Base-by-base conservation (phyloP, 2,329 filamentous ascomycete species). In the Cladorrhinum sp. region DNA sequence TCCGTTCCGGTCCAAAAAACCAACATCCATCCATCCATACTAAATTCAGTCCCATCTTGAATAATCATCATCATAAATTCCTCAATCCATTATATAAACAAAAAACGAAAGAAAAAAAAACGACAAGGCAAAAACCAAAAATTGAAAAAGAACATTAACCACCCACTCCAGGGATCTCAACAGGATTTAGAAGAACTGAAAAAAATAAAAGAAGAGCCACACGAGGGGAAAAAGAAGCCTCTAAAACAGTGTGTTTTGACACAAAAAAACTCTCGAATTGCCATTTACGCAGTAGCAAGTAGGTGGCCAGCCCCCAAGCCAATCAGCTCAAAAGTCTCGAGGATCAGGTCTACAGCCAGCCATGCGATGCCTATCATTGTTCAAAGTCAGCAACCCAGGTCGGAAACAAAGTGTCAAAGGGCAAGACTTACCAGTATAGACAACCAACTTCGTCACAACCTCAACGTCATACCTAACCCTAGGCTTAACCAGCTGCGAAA, bases 391-490 rank as follows among this genome's bases (percentile, higher is more conserved):
- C 14, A 57, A 48, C n/a, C n/a, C 16, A 21, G 42, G 7, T 2
- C 3, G n/a, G 42, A 18, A 51, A 58, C 5, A 3, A 14, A 18
- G 18, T 21, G 24, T 55, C 20, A 8, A 48, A 52, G 57, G 58
- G 59, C 53, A 46, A 57, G 39, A 70, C 65, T 33, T 56, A 92
- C 94, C 95, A 62, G 89, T 84, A 77, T 99, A 99, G 23, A 99
- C 92, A 69, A 99, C 90, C 63, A 99, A 76, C 77, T 97, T 98
- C 4, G 95, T 98, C 39, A 99, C 90, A 42, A 99, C 94, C 75
- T 99, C 95, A n/a, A 98, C 94, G 75, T 99, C 95, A 71, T 98
- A 99, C 68, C 93, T 83, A 62, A 97, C 93, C 67, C 95, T 86
- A 54, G 95, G 92, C 76, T 89, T 91, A 65, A 92, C 88, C 59